Evolutionary conservation across 2,329 filamentous ascomycete genomes (phyloP).

Genomic region (Colletotrichum abscissum): DNA sequence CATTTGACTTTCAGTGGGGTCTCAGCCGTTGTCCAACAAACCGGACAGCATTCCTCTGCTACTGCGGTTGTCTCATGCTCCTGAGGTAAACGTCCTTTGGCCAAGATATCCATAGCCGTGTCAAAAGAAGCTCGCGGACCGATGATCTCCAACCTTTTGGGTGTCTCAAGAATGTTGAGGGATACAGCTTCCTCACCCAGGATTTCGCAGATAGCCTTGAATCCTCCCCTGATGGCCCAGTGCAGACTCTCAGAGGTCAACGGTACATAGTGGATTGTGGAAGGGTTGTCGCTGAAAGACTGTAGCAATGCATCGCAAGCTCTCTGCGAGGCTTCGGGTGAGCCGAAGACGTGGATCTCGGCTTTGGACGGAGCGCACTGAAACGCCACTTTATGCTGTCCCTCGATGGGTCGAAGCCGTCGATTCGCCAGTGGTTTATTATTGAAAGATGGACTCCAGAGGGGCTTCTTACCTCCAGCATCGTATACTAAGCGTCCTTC

Average conservation of each 20-base stretch:
- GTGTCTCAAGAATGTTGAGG: conserved; percentile 46
- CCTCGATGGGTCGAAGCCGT: neutral
- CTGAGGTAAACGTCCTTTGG: neutral
- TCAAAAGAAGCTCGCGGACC: conserved; percentile 39
- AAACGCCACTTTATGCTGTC: conserved; percentile 40
- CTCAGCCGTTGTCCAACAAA: conserved; percentile 52
- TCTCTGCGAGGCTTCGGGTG: conserved; percentile 31
- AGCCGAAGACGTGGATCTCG: conserved; percentile 44
- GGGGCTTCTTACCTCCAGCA: conserved; percentile 31
- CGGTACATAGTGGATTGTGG: neutral
- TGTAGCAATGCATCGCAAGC: conserved; percentile 37
- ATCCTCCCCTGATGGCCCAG: conserved; percentile 48
- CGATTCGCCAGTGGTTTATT: neutral
- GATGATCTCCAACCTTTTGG: conserved; percentile 46
- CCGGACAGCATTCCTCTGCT: conserved; percentile 40
- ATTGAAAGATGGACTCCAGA: conserved; percentile 48
- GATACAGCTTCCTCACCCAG: conserved; percentile 43
- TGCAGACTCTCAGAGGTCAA: conserved; percentile 36
- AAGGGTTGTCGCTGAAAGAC: conserved; percentile 42
- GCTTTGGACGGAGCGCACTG: conserved; percentile 43
- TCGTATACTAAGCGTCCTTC: conserved; percentile 43
- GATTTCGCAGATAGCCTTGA: conserved; percentile 39
- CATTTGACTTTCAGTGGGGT: conserved; percentile 49
- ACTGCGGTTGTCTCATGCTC: neutral
- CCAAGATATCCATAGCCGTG: conserved; percentile 34